Conservation (phyloP, 192 early-diverging fungal genomes). For the Anaeromyces robustus region DNA sequence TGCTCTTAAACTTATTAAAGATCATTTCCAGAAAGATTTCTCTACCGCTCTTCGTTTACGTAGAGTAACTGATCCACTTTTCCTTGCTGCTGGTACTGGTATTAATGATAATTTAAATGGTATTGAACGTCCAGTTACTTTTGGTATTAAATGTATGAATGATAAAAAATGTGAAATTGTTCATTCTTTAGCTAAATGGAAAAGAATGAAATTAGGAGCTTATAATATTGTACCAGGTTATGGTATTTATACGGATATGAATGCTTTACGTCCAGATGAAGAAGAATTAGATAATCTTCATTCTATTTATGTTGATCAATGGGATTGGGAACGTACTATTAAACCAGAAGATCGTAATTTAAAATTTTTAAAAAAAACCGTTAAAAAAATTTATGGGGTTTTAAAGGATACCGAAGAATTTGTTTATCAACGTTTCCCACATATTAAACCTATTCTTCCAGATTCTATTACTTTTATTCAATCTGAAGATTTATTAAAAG, state of each 20-base stretch:
- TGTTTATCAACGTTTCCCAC: neutral
- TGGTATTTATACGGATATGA: neutral
- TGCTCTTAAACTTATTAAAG: neutral
- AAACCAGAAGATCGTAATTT: neutral
- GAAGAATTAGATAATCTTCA: neutral
- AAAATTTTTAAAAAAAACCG: neutral
- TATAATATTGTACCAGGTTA: neutral
- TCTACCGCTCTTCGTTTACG: neutral
- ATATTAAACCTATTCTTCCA: neutral
- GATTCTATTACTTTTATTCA: neutral
- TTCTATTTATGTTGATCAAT: neutral
- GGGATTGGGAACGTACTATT: neutral
- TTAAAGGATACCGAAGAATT: neutral
- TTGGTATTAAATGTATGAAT: neutral
- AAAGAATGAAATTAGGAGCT: neutral
- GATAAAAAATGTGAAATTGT: neutral
- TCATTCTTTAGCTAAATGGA: neutral
- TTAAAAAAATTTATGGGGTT: neutral
- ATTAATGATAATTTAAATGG: neutral
- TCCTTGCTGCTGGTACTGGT: neutral
- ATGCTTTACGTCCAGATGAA: neutral
- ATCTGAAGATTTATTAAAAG: neutral
- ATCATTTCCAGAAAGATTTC: neutral
- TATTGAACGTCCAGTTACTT: neutral
- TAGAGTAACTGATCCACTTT: neutral